phyloP scores from a whole-genome alignment of 2,329 filamentous ascomycete genomes.

The Fusarium duplospermum region DNA sequence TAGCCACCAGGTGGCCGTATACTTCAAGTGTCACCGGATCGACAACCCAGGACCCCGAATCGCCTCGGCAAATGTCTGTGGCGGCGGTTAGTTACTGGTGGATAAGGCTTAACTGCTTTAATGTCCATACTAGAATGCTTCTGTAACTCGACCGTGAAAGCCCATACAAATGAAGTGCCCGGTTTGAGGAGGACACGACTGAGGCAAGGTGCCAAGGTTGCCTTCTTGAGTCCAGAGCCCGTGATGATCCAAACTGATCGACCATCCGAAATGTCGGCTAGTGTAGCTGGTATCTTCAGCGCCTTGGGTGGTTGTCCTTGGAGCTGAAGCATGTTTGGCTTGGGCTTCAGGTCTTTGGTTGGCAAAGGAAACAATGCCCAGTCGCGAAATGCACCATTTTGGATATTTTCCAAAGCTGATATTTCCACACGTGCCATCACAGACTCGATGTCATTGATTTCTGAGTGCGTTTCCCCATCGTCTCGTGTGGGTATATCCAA shows the following conservation, averaged over 20 bases:
- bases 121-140: background rate
- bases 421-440: background rate
- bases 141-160: background rate
- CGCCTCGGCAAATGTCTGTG: background rate
- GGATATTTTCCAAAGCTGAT: background rate
- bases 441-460: background rate
- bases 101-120: background rate
- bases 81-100: background rate
- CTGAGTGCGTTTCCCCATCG: background rate
- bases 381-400: background rate
- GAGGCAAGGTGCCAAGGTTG: background rate
- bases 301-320: background rate
- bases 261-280: background rate
- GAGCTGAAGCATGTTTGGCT: background rate
- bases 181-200: background rate
- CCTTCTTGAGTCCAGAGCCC: background rate
- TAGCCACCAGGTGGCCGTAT: background rate
- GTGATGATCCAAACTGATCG: background rate
- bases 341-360: background rate
- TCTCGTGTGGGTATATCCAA: background rate
- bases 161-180: background rate
- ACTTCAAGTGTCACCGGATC: background rate
- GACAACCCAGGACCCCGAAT: background rate
- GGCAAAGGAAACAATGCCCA: background rate
- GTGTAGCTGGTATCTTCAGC: background rate